Percentiles rank a stretch among this genome's conserved stretches.
Evolutionary conservation across 176 grass and related monocot species (phyloP).

Genomic region (Puya raimondii): DNA sequence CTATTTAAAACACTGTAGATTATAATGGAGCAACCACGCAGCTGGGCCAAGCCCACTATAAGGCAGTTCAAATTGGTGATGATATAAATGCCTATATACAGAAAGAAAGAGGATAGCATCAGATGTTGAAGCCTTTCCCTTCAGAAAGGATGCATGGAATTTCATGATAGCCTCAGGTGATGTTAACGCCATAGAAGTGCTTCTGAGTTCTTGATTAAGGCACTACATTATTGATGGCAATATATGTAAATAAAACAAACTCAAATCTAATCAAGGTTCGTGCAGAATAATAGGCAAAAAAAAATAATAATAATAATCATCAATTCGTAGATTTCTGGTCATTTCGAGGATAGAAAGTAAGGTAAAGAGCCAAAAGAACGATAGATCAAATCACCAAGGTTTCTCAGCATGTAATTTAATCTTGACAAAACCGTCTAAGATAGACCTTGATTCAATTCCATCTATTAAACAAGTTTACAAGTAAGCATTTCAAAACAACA

Average conservation of each 20-base stretch:
- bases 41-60: too few species aligned
- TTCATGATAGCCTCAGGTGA: too few species aligned
- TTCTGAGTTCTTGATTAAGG: background rate
- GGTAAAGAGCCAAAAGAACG: background rate
- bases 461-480: too few species aligned
- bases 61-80: background rate
- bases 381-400: background rate
- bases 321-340: background rate
- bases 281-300: background rate
- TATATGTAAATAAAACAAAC: background rate
- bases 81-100: background rate
- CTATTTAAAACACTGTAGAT: too few species aligned
- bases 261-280: background rate
- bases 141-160: background rate
- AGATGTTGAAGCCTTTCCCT: background rate
- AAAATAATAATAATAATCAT: background rate
- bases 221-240: background rate
- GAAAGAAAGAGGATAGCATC: background rate
- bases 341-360: background rate
- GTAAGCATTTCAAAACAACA: too few species aligned
- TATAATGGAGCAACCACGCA: too few species aligned
- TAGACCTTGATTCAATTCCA: too few species aligned
- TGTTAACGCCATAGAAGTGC: background rate
- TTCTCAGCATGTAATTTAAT: background rate
- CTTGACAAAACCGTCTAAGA: background rate